These are phyloP conservation scores for Chaetomium strumarium DNA, from an alignment of 2,329 filamentous ascomycete species.

Conservation along the genomic window DNA sequence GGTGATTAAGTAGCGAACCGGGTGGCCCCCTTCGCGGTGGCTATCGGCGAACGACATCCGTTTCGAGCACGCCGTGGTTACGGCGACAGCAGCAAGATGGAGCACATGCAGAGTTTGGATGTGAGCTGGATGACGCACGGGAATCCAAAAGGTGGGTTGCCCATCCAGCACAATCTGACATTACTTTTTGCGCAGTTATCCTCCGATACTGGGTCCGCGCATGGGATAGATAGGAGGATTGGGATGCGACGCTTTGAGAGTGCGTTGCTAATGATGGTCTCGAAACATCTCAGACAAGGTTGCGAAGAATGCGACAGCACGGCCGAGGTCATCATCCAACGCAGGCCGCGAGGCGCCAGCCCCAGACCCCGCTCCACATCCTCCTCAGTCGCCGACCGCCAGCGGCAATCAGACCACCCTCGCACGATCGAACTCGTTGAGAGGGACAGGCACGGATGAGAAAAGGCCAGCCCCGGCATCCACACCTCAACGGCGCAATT, in stretches of 20 bases:
- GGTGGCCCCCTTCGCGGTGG: background rate
- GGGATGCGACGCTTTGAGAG: background rate
- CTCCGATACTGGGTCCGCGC: background rate
- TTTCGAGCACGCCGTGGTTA: background rate
- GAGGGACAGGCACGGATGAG: conserved; percentile 29
- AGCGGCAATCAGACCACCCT: conserved; percentile 11
- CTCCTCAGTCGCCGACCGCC: conserved; percentile 2
- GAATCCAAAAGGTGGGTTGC: conserved; percentile 66
- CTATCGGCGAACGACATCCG: background rate
- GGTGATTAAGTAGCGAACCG: background rate
- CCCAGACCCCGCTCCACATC: conserved; percentile 1
- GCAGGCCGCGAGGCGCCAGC: conserved; percentile 16
- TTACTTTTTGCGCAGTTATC: background rate
- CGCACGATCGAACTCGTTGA: conserved; percentile 28
- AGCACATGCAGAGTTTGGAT: conserved; percentile 75
- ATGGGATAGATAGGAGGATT: background rate
- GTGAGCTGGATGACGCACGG: conserved; percentile 86
- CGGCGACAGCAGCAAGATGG: conserved; percentile 47
- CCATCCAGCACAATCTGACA: background rate
- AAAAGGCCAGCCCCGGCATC: conserved; percentile 29
- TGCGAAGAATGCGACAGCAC: conserved; percentile 21
- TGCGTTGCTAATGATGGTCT: conserved; percentile 6
- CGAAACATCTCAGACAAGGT: conserved; percentile 24
- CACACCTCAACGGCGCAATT: conserved; percentile 55
- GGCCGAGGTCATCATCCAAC: conserved; percentile 27